Evolutionary conservation across 345 rosid species (phyloP).

Genomic region (Acer campestre): DNA sequence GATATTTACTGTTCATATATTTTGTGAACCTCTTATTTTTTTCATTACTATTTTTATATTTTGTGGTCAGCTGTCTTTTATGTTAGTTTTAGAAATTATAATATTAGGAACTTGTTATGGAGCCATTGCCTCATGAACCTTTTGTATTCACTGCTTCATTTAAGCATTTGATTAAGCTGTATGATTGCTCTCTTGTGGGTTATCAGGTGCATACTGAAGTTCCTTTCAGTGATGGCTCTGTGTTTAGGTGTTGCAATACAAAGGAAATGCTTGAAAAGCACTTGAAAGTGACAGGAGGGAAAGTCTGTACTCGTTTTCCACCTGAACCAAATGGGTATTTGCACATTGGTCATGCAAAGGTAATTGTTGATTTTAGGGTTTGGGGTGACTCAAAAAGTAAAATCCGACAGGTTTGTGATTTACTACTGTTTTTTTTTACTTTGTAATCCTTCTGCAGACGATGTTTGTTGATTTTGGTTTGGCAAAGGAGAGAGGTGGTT

Average conservation of each 20-base stretch:
- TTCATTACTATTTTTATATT: not conserved
- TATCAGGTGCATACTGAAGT: conserved; percentile 87
- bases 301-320: conserved; percentile 81
- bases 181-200: conserved; percentile 12
- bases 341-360: conserved; percentile 99
- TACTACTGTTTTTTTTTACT: conserved; percentile 9
- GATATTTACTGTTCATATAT: not conserved
- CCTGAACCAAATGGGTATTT: conserved; percentile 99
- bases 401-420: not conserved
- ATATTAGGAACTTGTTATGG: not conserved
- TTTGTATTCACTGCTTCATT: not conserved
- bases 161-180: conserved; percentile 1
- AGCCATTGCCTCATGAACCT: not conserved
- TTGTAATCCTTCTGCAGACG: conserved; percentile 52
- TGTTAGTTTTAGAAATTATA: not conserved
- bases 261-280: conserved; percentile 83
- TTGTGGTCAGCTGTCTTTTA: not conserved
- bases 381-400: not conserved
- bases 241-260: conserved; percentile 85
- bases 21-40: conserved; percentile 10
- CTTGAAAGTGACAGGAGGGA: conserved; percentile 73
- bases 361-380: conserved; percentile 30
- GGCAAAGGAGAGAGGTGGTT: conserved; percentile 88
- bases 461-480: conserved; percentile 98
- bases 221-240: conserved; percentile 69